phyloP scores from a whole-genome alignment of 2,329 filamentous ascomycete species.

The Nigrospora sphaerica region DNA sequence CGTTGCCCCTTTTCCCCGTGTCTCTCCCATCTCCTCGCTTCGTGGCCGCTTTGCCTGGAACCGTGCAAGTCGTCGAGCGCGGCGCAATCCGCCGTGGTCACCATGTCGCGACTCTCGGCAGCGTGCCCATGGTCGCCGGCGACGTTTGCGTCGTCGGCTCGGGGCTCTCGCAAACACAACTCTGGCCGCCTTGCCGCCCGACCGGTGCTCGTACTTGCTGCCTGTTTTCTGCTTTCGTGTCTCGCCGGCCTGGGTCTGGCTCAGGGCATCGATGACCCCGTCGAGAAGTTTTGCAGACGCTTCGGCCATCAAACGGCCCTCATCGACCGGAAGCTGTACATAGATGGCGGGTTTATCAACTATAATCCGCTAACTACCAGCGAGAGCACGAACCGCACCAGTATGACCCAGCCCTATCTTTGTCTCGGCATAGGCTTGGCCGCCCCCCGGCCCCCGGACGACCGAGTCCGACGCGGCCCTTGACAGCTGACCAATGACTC shows the following conservation, averaged over 20 bases:
- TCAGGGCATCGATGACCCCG: constrained; percentile 29
- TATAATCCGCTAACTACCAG: constrained; percentile 39
- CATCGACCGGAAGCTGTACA: constrained; percentile 51
- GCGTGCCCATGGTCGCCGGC: too few species aligned
- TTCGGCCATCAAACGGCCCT: constrained; percentile 55
- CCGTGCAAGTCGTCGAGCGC: too few species aligned
- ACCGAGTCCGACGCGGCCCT: background rate
- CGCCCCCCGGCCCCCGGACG: too few species aligned
- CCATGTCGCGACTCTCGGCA: too few species aligned
- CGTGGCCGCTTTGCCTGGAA: too few species aligned
- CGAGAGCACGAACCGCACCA: constrained; percentile 46
- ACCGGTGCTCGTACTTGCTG: background rate
- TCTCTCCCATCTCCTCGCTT: too few species aligned
- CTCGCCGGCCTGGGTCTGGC: background rate
- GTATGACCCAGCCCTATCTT: constrained; percentile 28
- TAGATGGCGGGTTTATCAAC: constrained; percentile 54
- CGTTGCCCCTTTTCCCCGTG: too few species aligned
- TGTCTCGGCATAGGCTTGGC: background rate
- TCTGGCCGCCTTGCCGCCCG: too few species aligned
- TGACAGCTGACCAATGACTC: background rate
- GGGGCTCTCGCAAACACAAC: too few species aligned
- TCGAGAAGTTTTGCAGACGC: constrained; percentile 45
- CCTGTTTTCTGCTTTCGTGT: background rate
- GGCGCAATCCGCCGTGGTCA: too few species aligned
- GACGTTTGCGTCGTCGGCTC: too few species aligned